A percentile compares a stretch with the other conserved stretches of the same genome.
These are phyloP conservation scores for Calonectria honghensis DNA, from an alignment of 2,329 filamentous ascomycete genomes.

Conservation along the genomic window DNA sequence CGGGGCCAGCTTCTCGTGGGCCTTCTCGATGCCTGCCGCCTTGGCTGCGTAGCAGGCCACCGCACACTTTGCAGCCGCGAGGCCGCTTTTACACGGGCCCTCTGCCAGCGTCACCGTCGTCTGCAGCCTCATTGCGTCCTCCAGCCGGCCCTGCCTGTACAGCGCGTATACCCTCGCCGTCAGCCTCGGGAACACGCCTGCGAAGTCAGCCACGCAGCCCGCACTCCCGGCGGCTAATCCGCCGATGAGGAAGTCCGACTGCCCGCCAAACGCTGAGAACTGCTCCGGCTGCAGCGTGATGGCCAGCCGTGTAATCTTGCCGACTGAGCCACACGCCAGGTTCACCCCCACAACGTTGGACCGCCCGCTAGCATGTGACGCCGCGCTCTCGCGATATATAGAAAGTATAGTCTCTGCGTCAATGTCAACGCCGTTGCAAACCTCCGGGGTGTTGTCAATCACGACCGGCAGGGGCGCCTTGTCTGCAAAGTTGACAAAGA, in stretches of 20 bases:
- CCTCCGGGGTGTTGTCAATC: slow-evolving; percentile 81
- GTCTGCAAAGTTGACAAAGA: slow-evolving; percentile 75
- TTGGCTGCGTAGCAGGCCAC: slow-evolving; percentile 76
- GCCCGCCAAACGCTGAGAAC: slow-evolving; percentile 83
- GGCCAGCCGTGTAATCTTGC: slow-evolving; percentile 79
- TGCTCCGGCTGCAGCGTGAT: slow-evolving; percentile 68
- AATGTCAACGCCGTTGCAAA: slow-evolving; percentile 81
- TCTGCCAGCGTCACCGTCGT: slow-evolving; percentile 79
- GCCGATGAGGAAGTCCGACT: slow-evolving; percentile 82
- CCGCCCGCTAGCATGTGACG: slow-evolving; percentile 45
- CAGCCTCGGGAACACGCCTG: slow-evolving; percentile 76
- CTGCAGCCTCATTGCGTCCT: slow-evolving; percentile 77
- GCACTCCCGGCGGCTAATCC: slow-evolving; percentile 75
- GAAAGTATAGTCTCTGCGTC: slow-evolving; percentile 75
- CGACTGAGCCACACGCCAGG: slow-evolving; percentile 82
- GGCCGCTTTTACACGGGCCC: slow-evolving; percentile 78
- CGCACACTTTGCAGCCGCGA: slow-evolving; percentile 81
- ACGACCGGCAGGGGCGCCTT: slow-evolving; percentile 74
- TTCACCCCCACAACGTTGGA: slow-evolving; percentile 82
- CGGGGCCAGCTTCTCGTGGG: slow-evolving; percentile 74
- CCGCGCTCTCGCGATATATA: slow-evolving; percentile 51
- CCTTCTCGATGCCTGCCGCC: slow-evolving; percentile 75
- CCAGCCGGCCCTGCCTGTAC: slow-evolving; percentile 73
- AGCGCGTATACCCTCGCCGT: slow-evolving; percentile 76
- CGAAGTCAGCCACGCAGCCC: slow-evolving; percentile 78